A percentile compares a stretch with the other conserved stretches of the same genome.
phyloP scores from a whole-genome alignment of 495 filamentous ascomycete species.

The Talaromyces trachyspermus region DNA sequence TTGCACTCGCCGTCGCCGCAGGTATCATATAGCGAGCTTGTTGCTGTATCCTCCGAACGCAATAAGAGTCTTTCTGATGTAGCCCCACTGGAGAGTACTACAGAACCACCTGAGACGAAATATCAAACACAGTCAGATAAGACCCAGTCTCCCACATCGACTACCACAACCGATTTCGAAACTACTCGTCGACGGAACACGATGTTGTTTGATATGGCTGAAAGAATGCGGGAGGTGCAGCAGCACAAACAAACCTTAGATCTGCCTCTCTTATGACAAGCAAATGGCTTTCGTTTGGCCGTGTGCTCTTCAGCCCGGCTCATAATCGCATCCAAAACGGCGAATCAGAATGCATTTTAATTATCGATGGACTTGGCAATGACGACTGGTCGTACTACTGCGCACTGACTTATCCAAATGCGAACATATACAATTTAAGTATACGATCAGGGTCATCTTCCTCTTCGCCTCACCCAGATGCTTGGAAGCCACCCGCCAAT shows the following conservation, averaged over 20 bases:
- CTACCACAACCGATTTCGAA: slow-evolving; percentile 17
- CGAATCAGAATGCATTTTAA: slow-evolving; percentile 58
- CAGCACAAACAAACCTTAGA: slow-evolving; percentile 72
- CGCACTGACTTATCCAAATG: slow-evolving; percentile 79
- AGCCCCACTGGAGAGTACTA: background rate
- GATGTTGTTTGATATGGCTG: slow-evolving; percentile 39
- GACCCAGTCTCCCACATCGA: slow-evolving; percentile 1
- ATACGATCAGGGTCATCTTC: slow-evolving; percentile 24
- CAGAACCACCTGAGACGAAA: background rate
- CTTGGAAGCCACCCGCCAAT: slow-evolving; percentile 62
- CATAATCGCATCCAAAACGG: slow-evolving; percentile 67
- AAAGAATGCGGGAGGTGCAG: slow-evolving; percentile 52
- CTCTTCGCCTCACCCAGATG: slow-evolving; percentile 28
- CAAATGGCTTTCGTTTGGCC: slow-evolving; percentile 89
- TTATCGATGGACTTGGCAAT: slow-evolving; percentile 85
- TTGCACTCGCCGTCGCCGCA: slow-evolving; percentile 36
- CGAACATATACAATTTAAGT: slow-evolving; percentile 70
- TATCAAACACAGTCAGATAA: background rate
- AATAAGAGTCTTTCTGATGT: slow-evolving; percentile 11
- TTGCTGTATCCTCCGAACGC: slow-evolving; percentile 24
- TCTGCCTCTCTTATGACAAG: slow-evolving; percentile 72
- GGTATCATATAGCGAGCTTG: slow-evolving; percentile 32
- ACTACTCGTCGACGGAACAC: slow-evolving; percentile 32
- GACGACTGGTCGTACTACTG: slow-evolving; percentile 99
- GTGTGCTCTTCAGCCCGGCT: slow-evolving; percentile 89